A percentile compares a stretch with the other conserved stretches of the same genome.
Conservation (phyloP, 495 filamentous ascomycete genomes). For the Lasiosphaeria miniovina region DNA sequence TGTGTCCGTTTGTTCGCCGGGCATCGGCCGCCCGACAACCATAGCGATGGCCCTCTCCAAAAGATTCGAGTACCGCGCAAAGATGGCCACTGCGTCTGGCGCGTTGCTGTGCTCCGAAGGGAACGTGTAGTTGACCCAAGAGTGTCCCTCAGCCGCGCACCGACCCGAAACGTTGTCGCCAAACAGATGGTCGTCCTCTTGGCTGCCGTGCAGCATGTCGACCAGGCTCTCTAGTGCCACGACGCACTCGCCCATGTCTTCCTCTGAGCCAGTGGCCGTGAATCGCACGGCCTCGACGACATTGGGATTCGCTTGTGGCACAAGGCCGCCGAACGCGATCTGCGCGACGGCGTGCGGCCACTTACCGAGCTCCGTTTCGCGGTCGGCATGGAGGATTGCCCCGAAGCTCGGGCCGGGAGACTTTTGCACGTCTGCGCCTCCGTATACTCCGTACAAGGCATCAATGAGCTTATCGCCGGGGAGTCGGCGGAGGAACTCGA, state of each 20-base stretch:
- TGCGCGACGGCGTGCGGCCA: background rate
- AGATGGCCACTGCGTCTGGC: conserved; percentile 5
- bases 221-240: conserved; percentile 4
- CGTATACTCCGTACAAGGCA: conserved; percentile 3
- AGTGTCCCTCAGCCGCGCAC: conserved; percentile 1
- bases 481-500: conserved; percentile 5
- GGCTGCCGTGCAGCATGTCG: conserved; percentile 1
- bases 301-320: conserved; percentile 5
- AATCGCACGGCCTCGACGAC: conserved; percentile 8
- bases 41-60: conserved; percentile 3
- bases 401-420: background rate
- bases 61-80: conserved; percentile 11
- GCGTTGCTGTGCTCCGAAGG: conserved; percentile 5
- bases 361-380: background rate
- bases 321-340: conserved; percentile 11
- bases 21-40: background rate
- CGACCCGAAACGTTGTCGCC: conserved; percentile 6
- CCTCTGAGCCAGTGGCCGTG: background rate
- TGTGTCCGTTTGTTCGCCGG: background rate
- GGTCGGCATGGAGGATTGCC: conserved; percentile 2
- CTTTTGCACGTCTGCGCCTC: background rate
- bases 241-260: conserved; percentile 5
- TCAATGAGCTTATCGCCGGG: conserved; percentile 7
- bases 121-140: conserved; percentile 8
- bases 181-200: conserved; percentile 2